These are phyloP conservation scores for Paecilomyces niveus DNA, from an alignment of 2,329 filamentous ascomycete species.

Conservation along the genomic window DNA sequence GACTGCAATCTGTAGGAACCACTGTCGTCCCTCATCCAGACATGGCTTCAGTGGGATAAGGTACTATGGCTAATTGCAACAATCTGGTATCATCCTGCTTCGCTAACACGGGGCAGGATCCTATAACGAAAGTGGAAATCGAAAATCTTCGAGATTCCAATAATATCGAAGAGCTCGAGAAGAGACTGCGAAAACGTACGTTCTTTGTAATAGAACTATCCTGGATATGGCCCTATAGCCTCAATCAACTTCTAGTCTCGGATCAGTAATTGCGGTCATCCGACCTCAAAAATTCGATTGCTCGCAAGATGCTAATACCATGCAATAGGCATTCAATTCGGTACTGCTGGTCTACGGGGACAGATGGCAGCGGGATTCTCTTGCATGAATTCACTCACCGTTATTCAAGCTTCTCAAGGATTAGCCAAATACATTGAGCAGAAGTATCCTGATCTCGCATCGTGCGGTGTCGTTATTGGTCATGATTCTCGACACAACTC, in stretches of 20 bases:
- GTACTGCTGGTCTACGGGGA: slow-evolving; percentile 56
- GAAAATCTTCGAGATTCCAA: slow-evolving; percentile 41
- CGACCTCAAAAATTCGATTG: background rate
- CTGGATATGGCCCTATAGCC: background rate
- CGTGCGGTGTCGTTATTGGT: slow-evolving; percentile 52
- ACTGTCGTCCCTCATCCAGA: slow-evolving; percentile 38
- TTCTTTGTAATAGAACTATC: slow-evolving; percentile 1
- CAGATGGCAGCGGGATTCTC: slow-evolving; percentile 60
- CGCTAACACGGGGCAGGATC: slow-evolving; percentile 31
- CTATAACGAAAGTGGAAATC: slow-evolving; percentile 48
- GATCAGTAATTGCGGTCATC: background rate
- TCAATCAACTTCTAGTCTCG: background rate
- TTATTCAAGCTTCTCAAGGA: slow-evolving; percentile 60
- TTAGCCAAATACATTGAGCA: slow-evolving; percentile 52
- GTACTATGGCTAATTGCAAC: slow-evolving; percentile 14
- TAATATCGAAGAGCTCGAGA: slow-evolving; percentile 44
- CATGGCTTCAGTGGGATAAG: slow-evolving; percentile 54
- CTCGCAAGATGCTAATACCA: slow-evolving; percentile 3
- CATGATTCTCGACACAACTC: slow-evolving; percentile 59
- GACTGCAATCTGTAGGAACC: slow-evolving; percentile 19
- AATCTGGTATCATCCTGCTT: background rate
- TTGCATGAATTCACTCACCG: slow-evolving; percentile 52
- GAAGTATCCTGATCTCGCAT: slow-evolving; percentile 34
- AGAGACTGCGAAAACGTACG: slow-evolving; percentile 44
- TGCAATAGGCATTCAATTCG: slow-evolving; percentile 48